A percentile compares a stretch with the other conserved stretches of the same genome.
These are phyloP conservation scores for Hygrocybe punicea DNA, from an alignment of 768 basidiomycete species.

Conservation along the genomic window DNA sequence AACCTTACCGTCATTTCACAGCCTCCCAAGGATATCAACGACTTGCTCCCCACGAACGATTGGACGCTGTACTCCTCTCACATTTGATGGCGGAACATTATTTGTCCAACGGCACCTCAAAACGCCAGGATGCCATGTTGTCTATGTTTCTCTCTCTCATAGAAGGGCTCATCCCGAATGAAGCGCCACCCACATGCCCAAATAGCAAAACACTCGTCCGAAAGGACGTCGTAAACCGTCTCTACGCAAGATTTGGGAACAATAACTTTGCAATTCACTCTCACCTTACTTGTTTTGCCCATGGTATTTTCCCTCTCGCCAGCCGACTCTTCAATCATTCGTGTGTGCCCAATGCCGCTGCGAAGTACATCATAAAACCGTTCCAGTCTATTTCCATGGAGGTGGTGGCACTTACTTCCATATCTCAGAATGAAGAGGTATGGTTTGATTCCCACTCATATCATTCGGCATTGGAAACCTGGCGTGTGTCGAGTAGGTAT, in stretches of 20 bases:
- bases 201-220: slow-evolving; percentile 25
- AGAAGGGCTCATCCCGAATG: slow-evolving; percentile 35
- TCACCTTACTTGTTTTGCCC: slow-evolving; percentile 64
- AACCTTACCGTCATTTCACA: slow-evolving; percentile 44
- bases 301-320: slow-evolving; percentile 73
- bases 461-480: not conserved
- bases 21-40: slow-evolving; percentile 46
- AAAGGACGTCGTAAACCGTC: slow-evolving; percentile 22
- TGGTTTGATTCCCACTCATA: not conserved
- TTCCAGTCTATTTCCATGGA: slow-evolving; percentile 52
- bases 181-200: slow-evolving; percentile 32
- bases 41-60: slow-evolving; percentile 50
- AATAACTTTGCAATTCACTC: slow-evolving; percentile 80
- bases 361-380: slow-evolving; percentile 50
- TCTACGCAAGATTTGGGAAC: slow-evolving; percentile 68
- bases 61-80: slow-evolving; percentile 63
- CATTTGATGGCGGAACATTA: slow-evolving; percentile 49
- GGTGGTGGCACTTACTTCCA: slow-evolving; percentile 58
- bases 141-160: slow-evolving; percentile 44
- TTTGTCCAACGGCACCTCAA: slow-evolving; percentile 12
- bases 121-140: slow-evolving; percentile 11
- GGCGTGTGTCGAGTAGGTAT: slow-evolving; percentile 46
- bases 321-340: slow-evolving; percentile 85
- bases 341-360: slow-evolving; percentile 68
- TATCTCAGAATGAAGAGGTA: slow-evolving; percentile 65